Evolutionary conservation across 73 alveolate species (phyloP).

Genomic region (Tetrahymena malaccensis): DNA sequence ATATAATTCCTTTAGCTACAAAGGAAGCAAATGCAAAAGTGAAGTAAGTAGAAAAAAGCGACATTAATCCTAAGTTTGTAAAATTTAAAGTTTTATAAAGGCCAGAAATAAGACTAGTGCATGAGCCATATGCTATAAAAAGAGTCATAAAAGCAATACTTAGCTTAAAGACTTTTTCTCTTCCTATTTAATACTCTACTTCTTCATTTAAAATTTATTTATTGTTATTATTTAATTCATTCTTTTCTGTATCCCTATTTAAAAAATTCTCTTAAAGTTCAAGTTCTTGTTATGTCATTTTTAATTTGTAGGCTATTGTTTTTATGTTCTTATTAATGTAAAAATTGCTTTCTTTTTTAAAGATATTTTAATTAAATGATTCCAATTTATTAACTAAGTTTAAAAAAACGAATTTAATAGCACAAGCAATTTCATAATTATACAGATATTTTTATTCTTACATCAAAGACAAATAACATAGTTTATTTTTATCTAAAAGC

Average conservation of each 20-base stretch:
- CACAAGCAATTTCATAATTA: too few species aligned
- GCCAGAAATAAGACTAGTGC: neutral
- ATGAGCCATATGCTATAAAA: neutral
- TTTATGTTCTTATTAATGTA: neutral
- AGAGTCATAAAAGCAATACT: neutral
- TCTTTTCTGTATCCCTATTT: neutral
- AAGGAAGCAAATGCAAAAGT: neutral
- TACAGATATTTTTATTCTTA: too few species aligned
- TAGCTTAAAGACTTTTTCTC: neutral
- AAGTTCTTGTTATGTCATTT: neutral
- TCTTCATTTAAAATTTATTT: neutral
- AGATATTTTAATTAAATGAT: too few species aligned
- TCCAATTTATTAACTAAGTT: too few species aligned
- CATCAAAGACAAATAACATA: too few species aligned
- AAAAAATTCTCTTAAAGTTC: neutral
- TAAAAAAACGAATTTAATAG: too few species aligned
- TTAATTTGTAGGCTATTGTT: neutral
- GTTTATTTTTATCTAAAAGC: too few species aligned
- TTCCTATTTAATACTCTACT: neutral
- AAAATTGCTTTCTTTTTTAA: too few species aligned
- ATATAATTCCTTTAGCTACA: neutral
- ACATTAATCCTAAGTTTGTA: neutral
- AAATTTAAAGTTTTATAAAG: neutral
- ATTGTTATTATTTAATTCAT: neutral
- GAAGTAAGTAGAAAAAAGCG: neutral